Evolutionary conservation across 2,329 filamentous ascomycete genomes (phyloP).

Genomic region (Hypoxylon sp.): DNA sequence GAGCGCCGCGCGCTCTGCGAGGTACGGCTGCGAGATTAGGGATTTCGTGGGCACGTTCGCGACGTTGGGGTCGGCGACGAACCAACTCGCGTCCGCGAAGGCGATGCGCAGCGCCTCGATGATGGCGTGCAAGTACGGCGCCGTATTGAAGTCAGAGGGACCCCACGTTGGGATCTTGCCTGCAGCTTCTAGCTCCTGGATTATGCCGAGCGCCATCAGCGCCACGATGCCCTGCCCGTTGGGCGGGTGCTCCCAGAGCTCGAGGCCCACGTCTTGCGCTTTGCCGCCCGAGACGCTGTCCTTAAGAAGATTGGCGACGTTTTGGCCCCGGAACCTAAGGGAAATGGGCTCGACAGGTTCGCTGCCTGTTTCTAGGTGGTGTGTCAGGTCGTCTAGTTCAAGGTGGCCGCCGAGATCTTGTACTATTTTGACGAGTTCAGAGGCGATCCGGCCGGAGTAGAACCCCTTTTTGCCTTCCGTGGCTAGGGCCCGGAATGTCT

Average conservation of each 20-base stretch:
- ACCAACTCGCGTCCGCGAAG: conserved; percentile 93
- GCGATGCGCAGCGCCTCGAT: conserved; percentile 91
- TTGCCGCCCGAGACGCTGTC: conserved; percentile 52
- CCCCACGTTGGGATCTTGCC: conserved; percentile 81
- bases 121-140: conserved; percentile 85
- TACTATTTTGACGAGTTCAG: conserved; percentile 84
- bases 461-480: conserved; percentile 90
- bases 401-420: conserved; percentile 82
- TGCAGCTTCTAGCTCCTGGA: conserved; percentile 84
- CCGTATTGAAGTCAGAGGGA: conserved; percentile 82
- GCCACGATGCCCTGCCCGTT: conserved; percentile 97
- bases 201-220: conserved; percentile 91
- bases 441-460: conserved; percentile 86
- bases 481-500: conserved; percentile 84
- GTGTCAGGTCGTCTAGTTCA: conserved; percentile 82
- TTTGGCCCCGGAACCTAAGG: conserved; percentile 80
- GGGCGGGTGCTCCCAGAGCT: conserved; percentile 96
- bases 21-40: conserved; percentile 81
- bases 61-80: conserved; percentile 85
- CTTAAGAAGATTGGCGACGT: conserved; percentile 52
- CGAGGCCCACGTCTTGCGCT: conserved; percentile 69
- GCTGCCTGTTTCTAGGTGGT: conserved; percentile 77
- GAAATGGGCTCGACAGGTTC: conserved; percentile 90
- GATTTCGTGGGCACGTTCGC: conserved; percentile 77
- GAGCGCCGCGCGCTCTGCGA: conserved; percentile 76